phyloP scores from a whole-genome alignment of 371 early-diverging fungal genomes.

The Actinomucor elegans region DNA sequence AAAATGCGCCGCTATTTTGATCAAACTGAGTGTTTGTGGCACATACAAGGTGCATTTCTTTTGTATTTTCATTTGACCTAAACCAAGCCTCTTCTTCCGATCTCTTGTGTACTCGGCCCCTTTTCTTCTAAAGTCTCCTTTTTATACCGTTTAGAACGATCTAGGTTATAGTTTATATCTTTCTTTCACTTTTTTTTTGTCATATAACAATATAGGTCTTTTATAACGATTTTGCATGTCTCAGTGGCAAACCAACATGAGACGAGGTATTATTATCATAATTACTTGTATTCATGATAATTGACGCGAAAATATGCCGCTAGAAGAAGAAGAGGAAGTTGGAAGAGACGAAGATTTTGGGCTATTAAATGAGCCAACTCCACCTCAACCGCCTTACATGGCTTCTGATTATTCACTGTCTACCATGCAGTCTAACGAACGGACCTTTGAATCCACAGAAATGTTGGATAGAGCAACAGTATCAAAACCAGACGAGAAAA shows the following conservation, averaged over 20 bases:
- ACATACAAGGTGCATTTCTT: constrained; percentile 3
- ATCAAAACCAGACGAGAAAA: neutral
- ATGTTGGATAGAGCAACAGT: constrained; percentile 1
- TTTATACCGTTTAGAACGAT: too few relatives aligned
- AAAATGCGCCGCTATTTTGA: too few relatives aligned
- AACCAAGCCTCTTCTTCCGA: neutral
- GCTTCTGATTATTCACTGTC: constrained; percentile 7
- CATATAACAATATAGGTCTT: neutral
- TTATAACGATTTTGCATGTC: neutral
- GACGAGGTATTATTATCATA: neutral
- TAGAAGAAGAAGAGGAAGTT: neutral
- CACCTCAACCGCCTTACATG: neutral
- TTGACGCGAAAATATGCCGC: too few relatives aligned
- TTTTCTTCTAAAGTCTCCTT: neutral
- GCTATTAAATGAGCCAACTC: neutral
- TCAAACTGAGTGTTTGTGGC: too few relatives aligned
- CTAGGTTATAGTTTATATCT: too few relatives aligned
- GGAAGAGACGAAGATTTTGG: constrained; percentile 6
- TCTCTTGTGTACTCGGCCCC: neutral
- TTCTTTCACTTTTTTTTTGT: neutral
- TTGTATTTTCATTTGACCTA: neutral
- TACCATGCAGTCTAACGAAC: neutral
- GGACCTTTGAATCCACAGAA: constrained; percentile 9
- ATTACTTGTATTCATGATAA: too few relatives aligned
- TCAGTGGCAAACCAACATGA: neutral